These are phyloP conservation scores for Antrodiella citrinella DNA, from an alignment of 768 basidiomycete genomes.

Conservation along the genomic window DNA sequence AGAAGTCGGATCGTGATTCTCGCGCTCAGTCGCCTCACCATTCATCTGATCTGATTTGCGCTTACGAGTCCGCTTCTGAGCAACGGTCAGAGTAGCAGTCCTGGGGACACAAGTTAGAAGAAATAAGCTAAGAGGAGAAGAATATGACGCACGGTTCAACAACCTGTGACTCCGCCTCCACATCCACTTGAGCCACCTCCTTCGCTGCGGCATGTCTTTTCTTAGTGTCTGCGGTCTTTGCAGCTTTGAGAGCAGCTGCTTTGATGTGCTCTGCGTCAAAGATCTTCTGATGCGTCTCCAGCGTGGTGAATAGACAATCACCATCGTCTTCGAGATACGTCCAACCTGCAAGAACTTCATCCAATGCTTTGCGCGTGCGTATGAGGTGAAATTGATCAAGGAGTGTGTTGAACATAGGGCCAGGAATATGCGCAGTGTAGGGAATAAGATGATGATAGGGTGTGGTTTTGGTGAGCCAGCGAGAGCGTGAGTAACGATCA, in stretches of 20 bases:
- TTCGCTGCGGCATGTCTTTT: background rate
- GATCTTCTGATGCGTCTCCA: background rate
- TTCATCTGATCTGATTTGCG: too few species aligned
- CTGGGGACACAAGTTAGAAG: too few species aligned
- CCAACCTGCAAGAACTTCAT: background rate
- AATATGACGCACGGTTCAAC: too few species aligned
- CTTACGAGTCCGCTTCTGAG: too few species aligned
- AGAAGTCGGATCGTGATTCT: too few species aligned
- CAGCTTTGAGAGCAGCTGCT: background rate
- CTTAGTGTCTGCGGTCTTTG: background rate
- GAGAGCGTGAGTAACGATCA: background rate
- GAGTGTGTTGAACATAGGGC: background rate
- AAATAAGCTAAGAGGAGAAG: too few species aligned
- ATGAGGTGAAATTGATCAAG: background rate
- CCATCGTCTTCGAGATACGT: background rate
- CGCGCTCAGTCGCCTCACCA: too few species aligned
- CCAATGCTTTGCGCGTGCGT: background rate
- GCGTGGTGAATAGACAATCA: background rate
- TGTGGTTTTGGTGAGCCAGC: background rate
- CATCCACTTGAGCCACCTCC: background rate
- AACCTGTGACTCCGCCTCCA: too few species aligned
- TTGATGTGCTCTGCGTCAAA: background rate
- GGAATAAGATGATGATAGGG: background rate
- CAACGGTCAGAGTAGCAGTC: too few species aligned
- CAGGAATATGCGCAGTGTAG: background rate